Evolutionary conservation across 1,139 yeast genomes (phyloP), one percentile per base, ranked within the genome.

Genomic region (Taiozyma sp.): DNA sequence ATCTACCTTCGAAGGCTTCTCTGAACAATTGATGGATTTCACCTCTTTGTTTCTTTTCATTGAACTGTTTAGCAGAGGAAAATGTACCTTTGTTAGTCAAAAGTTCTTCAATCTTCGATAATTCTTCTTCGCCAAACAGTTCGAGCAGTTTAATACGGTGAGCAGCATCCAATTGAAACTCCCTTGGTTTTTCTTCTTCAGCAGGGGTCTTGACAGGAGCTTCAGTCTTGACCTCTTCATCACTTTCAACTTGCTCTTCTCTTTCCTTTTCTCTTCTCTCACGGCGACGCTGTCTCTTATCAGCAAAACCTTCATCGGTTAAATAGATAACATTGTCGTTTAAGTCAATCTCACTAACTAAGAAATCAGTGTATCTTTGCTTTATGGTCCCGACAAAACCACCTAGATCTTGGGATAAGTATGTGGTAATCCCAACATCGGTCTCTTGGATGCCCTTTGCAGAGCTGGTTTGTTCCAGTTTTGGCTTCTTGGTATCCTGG

Each of bases 351-450:
- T 95, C 99, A 66, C 91, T 90, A 44, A 93, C 99, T 65, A 90
- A 77, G 66, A 95, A 95, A 67, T 93, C 99, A n/a, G 96, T 84
- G 69, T 91, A 91, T 56, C 97, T 76, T 63, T 88, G 96, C 67
- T 93, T 93, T 59, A 93, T 75, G 14, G 79, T 77, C 2, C 98
- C 99, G 28, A 68, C 68, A 58, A 93, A 90, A 3, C 97, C 96
- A 4, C 77, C 70, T 10, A 74, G 66, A 14, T 71, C 74, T 6
- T 75, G 65, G 47, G 83, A 81, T 41, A 90, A 70, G 62, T 74
- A 91, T 51, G 81, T 80, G 1, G 90, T 82, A 56, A 93, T 92
- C 8, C 98, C 98, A 10, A 92, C 99, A 67, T 88, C 95, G 8
- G 60, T 49, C 66, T 89, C 97, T 43, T 61, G 63, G 32, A 70